Base-by-base conservation (phyloP, 2,329 filamentous ascomycete genomes). In the Thelonectria discophora region DNA sequence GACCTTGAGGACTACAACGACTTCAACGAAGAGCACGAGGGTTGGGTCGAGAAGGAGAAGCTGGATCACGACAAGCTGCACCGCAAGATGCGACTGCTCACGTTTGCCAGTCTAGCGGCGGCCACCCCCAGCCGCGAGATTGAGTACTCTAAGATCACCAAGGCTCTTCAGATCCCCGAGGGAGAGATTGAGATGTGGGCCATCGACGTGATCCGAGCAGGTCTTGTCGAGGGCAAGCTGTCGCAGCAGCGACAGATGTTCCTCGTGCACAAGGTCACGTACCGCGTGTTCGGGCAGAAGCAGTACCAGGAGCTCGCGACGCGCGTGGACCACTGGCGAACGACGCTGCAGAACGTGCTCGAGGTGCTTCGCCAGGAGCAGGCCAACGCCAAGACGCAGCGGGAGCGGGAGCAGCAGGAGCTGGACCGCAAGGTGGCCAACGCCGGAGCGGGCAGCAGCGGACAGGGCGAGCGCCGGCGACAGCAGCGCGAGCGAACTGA, bases 181-280 rank as follows among this genome's bases (percentile, higher is more conserved):
- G 89, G 91, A 66, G 93, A 98, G 66, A 93, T 98, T 43, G 95
- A 99, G 85, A 91, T 94, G 86, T 99, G 95, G 95, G 93, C 96
- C 69, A 99, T 99, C 74, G 95, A 99, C 77, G 94, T 96, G 70
- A 97, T 99, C 80, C 92, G 95, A 69, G 93, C 94, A 49, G 93
- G 94, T 34, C 88, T 99, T 39, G 92, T 99, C 54, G 95, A 99
- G 83, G 95, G 95, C 76, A 97, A 97, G 81, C 88, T 99, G 70
- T 95, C 91, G 61, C 95, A 99, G 82, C 86, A 94, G 76, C 93
- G 93, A 77, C 88, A 92, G 76, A 91, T 94, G 66, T 98, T 99
- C 85, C 85, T 97, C 55, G 93, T 99, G 65, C 95, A 99, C 84
- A 89, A 95, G 76, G 93, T 93, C 72, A 97, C 93, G 63, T 97